Evolutionary conservation across 441 rosid genomes (phyloP).

Genomic region (Arabidopsis hybrid): DNA sequence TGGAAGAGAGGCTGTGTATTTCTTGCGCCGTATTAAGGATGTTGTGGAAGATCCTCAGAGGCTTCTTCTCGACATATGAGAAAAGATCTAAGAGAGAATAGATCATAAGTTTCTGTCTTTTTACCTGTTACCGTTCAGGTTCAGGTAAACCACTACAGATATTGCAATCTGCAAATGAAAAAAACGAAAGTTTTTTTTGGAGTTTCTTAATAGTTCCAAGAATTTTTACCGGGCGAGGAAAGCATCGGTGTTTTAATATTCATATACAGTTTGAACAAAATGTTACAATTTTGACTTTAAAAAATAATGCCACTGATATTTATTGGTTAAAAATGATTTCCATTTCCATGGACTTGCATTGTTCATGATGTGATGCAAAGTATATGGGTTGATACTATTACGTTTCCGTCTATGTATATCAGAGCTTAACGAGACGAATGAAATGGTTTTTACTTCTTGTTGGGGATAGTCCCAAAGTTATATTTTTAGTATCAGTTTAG

Average conservation of each 20-base stretch:
- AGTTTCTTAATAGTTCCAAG: conserved; percentile 35
- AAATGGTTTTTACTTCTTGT: not conserved
- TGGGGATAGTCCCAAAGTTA: not conserved
- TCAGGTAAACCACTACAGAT: conserved; percentile 38
- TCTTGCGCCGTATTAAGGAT: conserved; percentile 96
- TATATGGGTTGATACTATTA: not conserved
- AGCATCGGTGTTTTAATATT: conserved; percentile 39
- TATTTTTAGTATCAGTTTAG: not conserved
- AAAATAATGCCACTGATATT: conserved; percentile 43
- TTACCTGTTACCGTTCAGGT: conserved; percentile 40
- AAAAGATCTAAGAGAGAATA: conserved; percentile 3
- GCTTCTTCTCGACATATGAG: conserved; percentile 85
- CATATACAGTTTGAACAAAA: conserved; percentile 36
- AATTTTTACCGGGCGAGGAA: conserved; percentile 40
- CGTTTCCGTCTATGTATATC: not conserved
- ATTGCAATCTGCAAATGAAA: conserved; percentile 22
- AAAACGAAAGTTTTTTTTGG: conserved; percentile 7
- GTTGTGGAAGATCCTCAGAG: conserved; percentile 96
- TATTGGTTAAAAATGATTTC: not conserved
- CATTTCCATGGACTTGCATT: conserved; percentile 3
- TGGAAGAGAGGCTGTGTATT: conserved; percentile 99
- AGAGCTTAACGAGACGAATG: not conserved
- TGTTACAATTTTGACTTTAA: conserved; percentile 32
- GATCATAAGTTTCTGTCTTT: conserved; percentile 2
- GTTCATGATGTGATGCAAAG: not conserved